Base-by-base conservation (phyloP, 345 rosid species). In the Salix udensis region DNA sequence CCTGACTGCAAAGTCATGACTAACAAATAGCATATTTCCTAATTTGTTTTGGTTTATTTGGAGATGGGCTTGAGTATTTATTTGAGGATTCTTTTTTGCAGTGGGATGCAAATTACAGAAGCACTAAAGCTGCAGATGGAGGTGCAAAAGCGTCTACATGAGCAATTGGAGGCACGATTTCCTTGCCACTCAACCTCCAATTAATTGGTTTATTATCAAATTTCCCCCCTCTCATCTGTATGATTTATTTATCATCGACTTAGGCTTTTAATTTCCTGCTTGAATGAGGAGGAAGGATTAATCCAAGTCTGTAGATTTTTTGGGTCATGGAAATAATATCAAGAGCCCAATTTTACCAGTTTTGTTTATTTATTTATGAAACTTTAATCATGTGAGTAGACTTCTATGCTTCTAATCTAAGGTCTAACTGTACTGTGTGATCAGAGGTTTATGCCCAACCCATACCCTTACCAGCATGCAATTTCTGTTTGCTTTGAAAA, bases 71-170 rank as follows among this genome's bases (percentile, higher is more conserved):
- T 55, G 74, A 67, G 21, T 68, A 24, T 24, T 24, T 40, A 53
- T 58, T 46, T 28, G 48, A 53, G 62, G 13, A 9, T 69, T 74
- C 58, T 68, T 84, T 9, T 46, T 83, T 85, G 78, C 96, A 93
- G 98, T 71, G 97, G 99, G 68, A 91, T 91, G 94, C 98, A 96
- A 88, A 92, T 96, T 72, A 93, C 99, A n/a, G 99, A 96, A 89
- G 99, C 99, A 42, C 96, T 96, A 75, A 96, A 96, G 87, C 83
- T 96, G 81, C 99, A 96, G 80, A 93, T 96, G 94, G 99, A 96
- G 81, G 98, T 96, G 82, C 98, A 93, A 80, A 96, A 92, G 87
- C 92, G 99, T 67, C 82, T 96, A 73, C 96, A 92, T 73, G 99
- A 96, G 85, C 99, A 96, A 83, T 84, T 96, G 80, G 99, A 96